Evolutionary conservation across 768 basidiomycete genomes (phyloP), one percentile per base, ranked within the genome.

Genomic region (Leccinum boreale): DNA sequence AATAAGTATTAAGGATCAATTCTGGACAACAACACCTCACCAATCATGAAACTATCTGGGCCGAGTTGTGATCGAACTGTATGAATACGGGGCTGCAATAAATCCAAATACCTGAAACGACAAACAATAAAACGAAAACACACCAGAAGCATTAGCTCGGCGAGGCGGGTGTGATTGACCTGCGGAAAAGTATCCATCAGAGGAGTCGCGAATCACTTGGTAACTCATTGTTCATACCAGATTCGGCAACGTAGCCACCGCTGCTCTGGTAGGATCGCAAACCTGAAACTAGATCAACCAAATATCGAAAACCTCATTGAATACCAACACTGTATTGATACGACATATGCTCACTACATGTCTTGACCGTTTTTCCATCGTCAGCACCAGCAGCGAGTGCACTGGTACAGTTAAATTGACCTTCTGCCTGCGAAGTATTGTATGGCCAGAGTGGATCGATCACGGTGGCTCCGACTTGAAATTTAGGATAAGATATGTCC

Each of bases 81-180:
- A 35, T 73, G 69, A 33, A 83, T 81, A 29, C 81, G 74, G 4
- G 81, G 81, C 63, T 81, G 81, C 80, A 81, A 83, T 47, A 81
- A 69, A 63, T 83, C 81, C n/a, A 82, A 72, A 62, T 78, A 81
- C 60, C 81, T 82, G 45, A 31, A 17, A 52, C 17, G n/a, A 35
- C 46, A 6, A 58, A 51, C 14, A 47, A 56, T 23, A 31, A n/a
- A 47, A 14, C 1, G 5, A 5, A 29, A 23, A 19, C 51, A 11
- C 11, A 52, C 14, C 5, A 52, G 21, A 11, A 42, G 3, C 15
- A 63, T 75, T 46, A 61, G 82, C 79, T 75, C 67, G 50, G 77
- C 80, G 8, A 81, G 66, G 55, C 81, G 75, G 11, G 79, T 83
- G 57, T 82, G 81, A 61, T 82, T 82, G 35, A 82, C 79, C 81